Conservation (phyloP, 805 yeast species). For the Clavispora santaluciae region DNA sequence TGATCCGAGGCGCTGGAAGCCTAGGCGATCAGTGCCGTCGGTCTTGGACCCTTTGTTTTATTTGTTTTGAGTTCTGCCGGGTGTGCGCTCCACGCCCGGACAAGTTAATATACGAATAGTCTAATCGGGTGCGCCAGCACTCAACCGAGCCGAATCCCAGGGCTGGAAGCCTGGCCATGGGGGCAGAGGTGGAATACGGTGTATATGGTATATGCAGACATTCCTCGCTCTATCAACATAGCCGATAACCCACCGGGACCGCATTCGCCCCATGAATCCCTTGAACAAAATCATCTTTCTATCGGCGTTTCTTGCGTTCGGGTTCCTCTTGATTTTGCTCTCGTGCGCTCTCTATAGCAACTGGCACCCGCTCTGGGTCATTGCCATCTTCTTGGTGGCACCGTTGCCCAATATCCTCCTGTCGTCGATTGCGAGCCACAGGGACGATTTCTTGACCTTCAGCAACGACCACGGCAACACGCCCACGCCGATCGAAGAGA, state of each 20-base stretch:
- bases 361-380: conserved; percentile 36
- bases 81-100: no score
- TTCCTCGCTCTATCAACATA: not conserved
- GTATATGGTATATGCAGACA: no score
- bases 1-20: no score
- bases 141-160: no score
- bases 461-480: conserved; percentile 35
- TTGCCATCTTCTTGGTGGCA: conserved; percentile 38
- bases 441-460: conserved; percentile 42
- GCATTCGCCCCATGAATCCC: conserved; percentile 32
- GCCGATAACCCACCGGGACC: not conserved
- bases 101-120: no score
- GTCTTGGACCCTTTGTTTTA: no score
- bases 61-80: no score
- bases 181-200: no score
- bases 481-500: conserved; percentile 35
- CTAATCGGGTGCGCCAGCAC: no score
- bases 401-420: conserved; percentile 42
- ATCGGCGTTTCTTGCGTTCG: conserved; percentile 42
- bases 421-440: conserved; percentile 30
- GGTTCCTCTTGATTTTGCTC: conserved; percentile 38
- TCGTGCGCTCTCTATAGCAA: conserved; percentile 43
- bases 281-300: conserved; percentile 43
- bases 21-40: no score
- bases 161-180: no score